These are phyloP conservation scores for Argentina anserina DNA, from an alignment of 306 rosid genomes.

Conservation along the genomic window DNA sequence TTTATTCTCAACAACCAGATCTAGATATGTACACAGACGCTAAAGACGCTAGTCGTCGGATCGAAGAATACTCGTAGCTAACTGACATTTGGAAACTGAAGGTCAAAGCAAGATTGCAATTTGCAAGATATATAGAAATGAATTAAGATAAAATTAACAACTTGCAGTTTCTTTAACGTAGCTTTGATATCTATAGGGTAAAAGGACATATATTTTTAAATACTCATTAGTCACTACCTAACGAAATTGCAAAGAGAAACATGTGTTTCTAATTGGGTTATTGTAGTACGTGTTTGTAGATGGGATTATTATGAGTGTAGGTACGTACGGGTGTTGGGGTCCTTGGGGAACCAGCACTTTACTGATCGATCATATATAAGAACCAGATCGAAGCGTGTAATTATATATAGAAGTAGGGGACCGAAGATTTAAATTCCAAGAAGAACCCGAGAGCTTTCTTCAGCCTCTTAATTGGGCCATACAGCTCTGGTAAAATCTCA, in stretches of 20 bases:
- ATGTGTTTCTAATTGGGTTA: not conserved
- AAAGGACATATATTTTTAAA: not conserved
- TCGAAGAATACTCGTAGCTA: too few species aligned
- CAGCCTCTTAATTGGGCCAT: not conserved
- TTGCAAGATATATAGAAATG: too few species aligned
- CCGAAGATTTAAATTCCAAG: constrained; percentile 3
- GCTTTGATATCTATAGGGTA: not conserved
- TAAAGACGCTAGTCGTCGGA: too few species aligned
- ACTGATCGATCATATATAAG: not conserved
- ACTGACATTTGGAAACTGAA: too few species aligned
- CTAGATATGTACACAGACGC: too few species aligned
- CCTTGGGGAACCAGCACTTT: not conserved
- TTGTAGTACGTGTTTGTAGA: not conserved
- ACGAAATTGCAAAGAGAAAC: not conserved
- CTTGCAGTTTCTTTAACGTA: too few species aligned
- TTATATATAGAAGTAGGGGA: not conserved
- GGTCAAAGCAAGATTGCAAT: too few species aligned
- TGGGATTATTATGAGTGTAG: not conserved
- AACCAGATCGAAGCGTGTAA: not conserved
- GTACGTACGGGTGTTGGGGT: too few species aligned
- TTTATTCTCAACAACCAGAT: too few species aligned
- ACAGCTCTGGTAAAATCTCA: constrained; percentile 4
- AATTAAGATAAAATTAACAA: too few species aligned
- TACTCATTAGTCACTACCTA: not conserved
- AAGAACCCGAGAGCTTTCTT: not conserved